A percentile compares a stretch with the other conserved stretches of the same genome.
Evolutionary conservation across 73 alveolate species (phyloP).

Genomic region (Paramecium bursaria): DNA sequence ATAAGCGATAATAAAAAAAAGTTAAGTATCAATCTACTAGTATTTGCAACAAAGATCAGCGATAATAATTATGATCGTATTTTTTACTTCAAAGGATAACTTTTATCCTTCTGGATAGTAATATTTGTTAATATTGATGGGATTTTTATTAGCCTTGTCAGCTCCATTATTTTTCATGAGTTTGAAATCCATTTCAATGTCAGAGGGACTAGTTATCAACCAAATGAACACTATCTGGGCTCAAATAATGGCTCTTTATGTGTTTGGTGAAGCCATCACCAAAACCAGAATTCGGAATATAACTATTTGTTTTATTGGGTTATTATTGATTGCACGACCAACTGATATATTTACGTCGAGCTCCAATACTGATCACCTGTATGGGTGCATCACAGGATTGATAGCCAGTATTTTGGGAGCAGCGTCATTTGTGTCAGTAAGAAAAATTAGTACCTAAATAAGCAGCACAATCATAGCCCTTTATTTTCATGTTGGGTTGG

Average conservation of each 20-base stretch:
- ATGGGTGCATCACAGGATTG: not conserved
- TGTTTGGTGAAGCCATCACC: not conserved
- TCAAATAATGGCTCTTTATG: not conserved
- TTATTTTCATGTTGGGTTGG: not conserved
- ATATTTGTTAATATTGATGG: not conserved
- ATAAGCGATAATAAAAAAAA: not conserved
- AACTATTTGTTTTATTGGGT: not conserved
- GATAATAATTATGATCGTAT: not conserved
- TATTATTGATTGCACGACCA: not conserved
- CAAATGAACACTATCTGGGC: not conserved
- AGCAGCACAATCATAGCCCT: not conserved
- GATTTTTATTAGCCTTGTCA: not conserved
- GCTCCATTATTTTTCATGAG: not conserved
- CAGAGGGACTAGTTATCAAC: not conserved
- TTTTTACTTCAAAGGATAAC: not conserved
- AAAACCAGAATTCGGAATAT: not conserved
- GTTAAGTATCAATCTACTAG: not conserved
- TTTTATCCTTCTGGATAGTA: not conserved
- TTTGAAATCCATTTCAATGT: not conserved
- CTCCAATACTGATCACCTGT: not conserved
- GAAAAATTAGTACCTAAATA: not conserved
- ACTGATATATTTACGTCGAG: no score
- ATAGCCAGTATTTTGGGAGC: not conserved
- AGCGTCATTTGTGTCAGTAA: not conserved
- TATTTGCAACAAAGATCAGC: not conserved